Conservation (phyloP, 352 stramenopile species). For the Globisporangium nagaii region DNA sequence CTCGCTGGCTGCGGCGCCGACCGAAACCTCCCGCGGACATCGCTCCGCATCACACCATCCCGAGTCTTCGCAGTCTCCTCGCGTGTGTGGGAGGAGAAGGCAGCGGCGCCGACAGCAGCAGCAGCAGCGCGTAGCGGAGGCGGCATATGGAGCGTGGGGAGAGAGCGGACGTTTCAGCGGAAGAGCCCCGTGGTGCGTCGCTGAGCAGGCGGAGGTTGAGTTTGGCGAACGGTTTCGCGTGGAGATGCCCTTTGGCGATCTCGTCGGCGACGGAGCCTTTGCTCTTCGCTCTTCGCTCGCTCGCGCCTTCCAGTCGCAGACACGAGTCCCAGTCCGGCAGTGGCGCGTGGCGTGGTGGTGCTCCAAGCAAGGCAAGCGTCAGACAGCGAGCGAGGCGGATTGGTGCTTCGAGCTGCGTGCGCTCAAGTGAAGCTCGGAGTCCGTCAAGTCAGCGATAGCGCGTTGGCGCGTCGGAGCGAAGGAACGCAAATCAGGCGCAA, state of each 20-base stretch:
- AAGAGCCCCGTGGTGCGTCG: background rate
- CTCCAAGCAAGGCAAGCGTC: too few relatives aligned
- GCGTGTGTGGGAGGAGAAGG: background rate
- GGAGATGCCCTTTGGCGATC: slow-evolving; percentile 2
- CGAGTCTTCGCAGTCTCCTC: slow-evolving; percentile 21
- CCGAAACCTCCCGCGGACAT: slow-evolving; percentile 4
- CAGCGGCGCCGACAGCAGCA: too few relatives aligned
- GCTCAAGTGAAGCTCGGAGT: too few relatives aligned
- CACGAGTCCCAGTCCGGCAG: background rate
- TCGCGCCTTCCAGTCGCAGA: slow-evolving; percentile 1
- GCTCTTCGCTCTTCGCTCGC: too few relatives aligned
- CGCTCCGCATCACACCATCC: slow-evolving; percentile 18
- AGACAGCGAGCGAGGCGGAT: too few relatives aligned
- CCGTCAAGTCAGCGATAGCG: too few relatives aligned
- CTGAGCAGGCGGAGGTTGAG: background rate
- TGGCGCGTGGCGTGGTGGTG: background rate
- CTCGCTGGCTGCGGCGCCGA: slow-evolving; percentile 32
- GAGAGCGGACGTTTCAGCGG: slow-evolving; percentile 1
- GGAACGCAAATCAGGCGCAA: too few relatives aligned
- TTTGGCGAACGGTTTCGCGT: slow-evolving; percentile 4
- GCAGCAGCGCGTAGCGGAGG: slow-evolving; percentile 1
- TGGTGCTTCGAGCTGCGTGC: too few relatives aligned
- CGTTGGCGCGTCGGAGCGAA: too few relatives aligned
- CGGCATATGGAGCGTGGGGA: too few relatives aligned
- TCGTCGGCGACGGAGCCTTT: slow-evolving; percentile 1